A percentile compares a stretch with the other conserved stretches of the same genome.
These are phyloP conservation scores for Litchi chinensis DNA, from an alignment of 345 rosid genomes.

Conservation along the genomic window DNA sequence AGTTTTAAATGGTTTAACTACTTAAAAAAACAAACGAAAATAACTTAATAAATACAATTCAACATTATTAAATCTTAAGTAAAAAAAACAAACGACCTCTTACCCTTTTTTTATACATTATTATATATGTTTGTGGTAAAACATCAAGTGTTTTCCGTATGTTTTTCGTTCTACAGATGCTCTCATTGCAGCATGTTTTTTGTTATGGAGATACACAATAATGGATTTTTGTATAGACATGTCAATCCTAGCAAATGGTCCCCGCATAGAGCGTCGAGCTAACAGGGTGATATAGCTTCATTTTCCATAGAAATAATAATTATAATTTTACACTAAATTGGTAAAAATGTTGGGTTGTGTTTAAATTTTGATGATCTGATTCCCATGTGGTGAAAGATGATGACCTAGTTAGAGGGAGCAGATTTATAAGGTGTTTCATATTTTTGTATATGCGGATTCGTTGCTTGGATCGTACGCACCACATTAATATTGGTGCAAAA, in stretches of 20 bases:
- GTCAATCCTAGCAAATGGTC: conserved; percentile 33
- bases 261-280: conserved; percentile 40
- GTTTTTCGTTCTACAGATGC: conserved; percentile 20
- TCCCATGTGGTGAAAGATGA: conserved; percentile 29
- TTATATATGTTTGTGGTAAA: not conserved
- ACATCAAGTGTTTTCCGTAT: conserved; percentile 9
- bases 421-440: conserved; percentile 28
- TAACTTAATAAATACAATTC: too few species aligned
- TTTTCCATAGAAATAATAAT: not conserved
- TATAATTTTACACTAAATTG: conserved; percentile 1
- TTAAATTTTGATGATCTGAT: conserved; percentile 23
- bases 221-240: conserved; percentile 9
- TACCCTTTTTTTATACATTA: not conserved
- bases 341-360: conserved; percentile 14
- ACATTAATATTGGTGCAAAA: conserved; percentile 24
- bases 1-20: too few species aligned
- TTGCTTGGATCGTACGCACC: conserved; percentile 24
- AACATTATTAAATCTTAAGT: too few species aligned
- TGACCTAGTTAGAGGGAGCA: conserved; percentile 42
- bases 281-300: not conserved
- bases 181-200: not conserved
- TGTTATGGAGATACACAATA: conserved; percentile 14
- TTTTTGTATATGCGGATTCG: conserved; percentile 14
- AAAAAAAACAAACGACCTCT: too few species aligned
- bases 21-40: too few species aligned